Base-by-base conservation (phyloP, 2,329 filamentous ascomycete genomes). In the Elsinoe australis region DNA sequence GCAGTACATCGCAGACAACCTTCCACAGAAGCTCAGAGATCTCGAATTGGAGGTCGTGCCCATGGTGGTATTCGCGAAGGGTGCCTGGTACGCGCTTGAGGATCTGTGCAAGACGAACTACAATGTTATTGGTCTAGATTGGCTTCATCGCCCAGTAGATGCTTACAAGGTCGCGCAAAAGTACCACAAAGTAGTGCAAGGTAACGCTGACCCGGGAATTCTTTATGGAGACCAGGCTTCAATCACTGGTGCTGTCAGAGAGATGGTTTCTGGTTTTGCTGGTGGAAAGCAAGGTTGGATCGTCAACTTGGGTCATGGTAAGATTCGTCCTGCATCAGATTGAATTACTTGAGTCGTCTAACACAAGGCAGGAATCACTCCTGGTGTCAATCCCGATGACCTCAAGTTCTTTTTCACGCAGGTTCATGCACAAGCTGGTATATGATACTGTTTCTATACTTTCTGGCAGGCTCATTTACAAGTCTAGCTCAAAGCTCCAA, bases 21-120 rank as follows among this genome's bases (percentile, higher is more conserved):
- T 98, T 3, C 90, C 90, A 1, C 74, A 72, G 57, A 81, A 80
- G 52, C 70, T 96, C 50, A 71, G 77, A 57, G 83, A 86, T 62
- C 74, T 94, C 61, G 81, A 82, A 0, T 69, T 90, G 46, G 85
- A 89, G 50, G 74, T 72, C 8, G 90, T 98, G 2, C 92, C 92
- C 2, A 95, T 96, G 89, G 94, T 89, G 4, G 88, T 96, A 18
- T 98, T 98, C 66, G 88, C 92, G 28, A 98, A 98, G 72, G 92
- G 92, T 8, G 90, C 92, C 8, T 96, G 92, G 86, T 92, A 94
- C 66, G 87, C 88, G 3, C 74, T 98, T 41, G 86, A 95, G 57
- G 81, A 85, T 24, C 78, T 92, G 15, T 95, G 89, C 70, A 73
- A 88, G 60, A 78, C 89, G 12, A 89, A 88, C 32, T 98, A 96